Percentiles rank a stretch among this genome's conserved stretches.
These are phyloP conservation scores for Syzygium aqueum DNA, from an alignment of 345 rosid genomes.

Conservation along the genomic window DNA sequence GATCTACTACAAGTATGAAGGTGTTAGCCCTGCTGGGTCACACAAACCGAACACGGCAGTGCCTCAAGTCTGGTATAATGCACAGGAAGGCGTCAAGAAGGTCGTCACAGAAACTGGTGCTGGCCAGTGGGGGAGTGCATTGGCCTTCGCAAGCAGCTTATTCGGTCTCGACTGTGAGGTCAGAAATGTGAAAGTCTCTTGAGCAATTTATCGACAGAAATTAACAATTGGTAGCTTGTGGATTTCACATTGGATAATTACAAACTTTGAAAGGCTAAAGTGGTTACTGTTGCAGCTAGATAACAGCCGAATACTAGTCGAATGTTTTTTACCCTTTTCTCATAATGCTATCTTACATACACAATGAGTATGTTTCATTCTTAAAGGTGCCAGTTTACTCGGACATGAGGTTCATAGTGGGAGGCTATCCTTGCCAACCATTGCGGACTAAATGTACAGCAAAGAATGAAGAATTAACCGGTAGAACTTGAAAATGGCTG, in stretches of 20 bases:
- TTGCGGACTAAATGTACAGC: neutral
- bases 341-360: neutral
- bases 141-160: conserved; percentile 88
- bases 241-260: neutral
- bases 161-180: conserved; percentile 77
- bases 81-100: conserved; percentile 64
- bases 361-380: neutral
- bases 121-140: conserved; percentile 95
- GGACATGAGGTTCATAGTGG: neutral
- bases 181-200: neutral
- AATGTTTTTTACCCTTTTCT: neutral
- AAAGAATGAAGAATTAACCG: neutral
- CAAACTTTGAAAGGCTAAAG: neutral
- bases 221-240: neutral
- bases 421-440: neutral
- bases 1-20: conserved; percentile 93
- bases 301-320: neutral
- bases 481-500: neutral
- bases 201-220: neutral
- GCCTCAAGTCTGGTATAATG: conserved; percentile 84
- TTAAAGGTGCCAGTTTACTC: neutral
- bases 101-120: conserved; percentile 94
- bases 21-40: conserved; percentile 94
- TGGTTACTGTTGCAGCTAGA: neutral
- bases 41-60: conserved; percentile 90